These are phyloP conservation scores for Suillus discolor DNA, from an alignment of 768 basidiomycete genomes.

Conservation along the genomic window DNA sequence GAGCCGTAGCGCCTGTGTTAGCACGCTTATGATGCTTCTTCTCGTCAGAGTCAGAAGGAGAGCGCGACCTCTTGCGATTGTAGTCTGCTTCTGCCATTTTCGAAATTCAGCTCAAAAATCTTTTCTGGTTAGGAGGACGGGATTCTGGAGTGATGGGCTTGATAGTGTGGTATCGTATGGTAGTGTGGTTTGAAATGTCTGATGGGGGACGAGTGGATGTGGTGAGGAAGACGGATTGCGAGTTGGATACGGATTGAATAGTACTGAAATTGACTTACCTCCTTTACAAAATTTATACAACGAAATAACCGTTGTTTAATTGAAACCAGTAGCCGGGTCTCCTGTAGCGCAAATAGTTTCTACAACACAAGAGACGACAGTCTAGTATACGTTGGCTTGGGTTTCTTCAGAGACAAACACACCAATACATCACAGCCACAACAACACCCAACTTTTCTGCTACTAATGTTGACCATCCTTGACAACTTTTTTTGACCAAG, in stretches of 20 bases:
- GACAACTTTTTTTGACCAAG: constrained; percentile 61
- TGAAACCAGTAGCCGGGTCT: not conserved
- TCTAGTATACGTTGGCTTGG: not conserved
- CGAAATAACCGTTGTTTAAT: not conserved
- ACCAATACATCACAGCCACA: constrained; percentile 9
- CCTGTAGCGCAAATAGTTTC: not conserved
- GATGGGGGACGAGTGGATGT: constrained; percentile 54
- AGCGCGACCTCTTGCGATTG: constrained; percentile 85
- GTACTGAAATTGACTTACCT: constrained; percentile 39
- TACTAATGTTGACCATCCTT: not conserved
- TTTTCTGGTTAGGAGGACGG: constrained; percentile 34
- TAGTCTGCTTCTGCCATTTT: constrained; percentile 87
- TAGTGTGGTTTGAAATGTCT: constrained; percentile 49
- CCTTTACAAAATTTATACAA: not conserved
- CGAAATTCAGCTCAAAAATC: constrained; percentile 50
- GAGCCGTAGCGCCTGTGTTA: constrained; percentile 72
- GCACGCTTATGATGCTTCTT: constrained; percentile 82
- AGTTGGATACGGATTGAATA: constrained; percentile 46
- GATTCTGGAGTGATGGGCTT: constrained; percentile 46
- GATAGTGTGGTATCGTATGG: constrained; percentile 42
- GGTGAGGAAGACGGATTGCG: constrained; percentile 61
- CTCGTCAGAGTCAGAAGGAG: constrained; percentile 78
- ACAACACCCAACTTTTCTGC: not conserved
- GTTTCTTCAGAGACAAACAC: constrained; percentile 7
- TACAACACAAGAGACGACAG: not conserved